Conservation (phyloP, 148 eudicot genomes). For the Vaccinium vitisidaea region DNA sequence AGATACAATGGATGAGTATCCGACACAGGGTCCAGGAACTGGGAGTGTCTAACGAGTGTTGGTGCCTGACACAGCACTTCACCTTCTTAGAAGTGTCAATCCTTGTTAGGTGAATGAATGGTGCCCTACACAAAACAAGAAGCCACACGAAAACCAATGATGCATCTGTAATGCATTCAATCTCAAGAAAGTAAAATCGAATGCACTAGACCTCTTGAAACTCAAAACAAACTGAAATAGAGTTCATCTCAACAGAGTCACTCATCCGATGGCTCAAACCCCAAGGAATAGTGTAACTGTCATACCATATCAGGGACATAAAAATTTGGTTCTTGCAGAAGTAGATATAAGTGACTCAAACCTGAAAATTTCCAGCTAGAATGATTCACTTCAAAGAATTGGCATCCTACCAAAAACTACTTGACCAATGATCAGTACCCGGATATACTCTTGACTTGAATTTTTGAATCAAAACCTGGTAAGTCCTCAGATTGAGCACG, state of each 20-base stretch:
- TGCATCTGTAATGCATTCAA: conserved; percentile 62
- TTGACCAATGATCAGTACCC: conserved; percentile 84
- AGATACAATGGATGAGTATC: no score
- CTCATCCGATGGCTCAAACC: conserved; percentile 86
- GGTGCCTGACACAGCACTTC: not conserved
- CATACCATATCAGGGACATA: conserved; percentile 77
- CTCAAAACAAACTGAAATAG: conserved; percentile 59
- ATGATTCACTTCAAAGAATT: conserved; percentile 74
- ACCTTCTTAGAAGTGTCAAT: not conserved
- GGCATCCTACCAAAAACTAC: conserved; percentile 98
- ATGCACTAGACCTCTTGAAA: conserved; percentile 75
- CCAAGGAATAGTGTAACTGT: conserved; percentile 80
- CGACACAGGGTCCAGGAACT: not conserved
- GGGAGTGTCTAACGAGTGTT: no score
- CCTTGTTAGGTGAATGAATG: conserved; percentile 25
- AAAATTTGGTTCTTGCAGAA: conserved; percentile 91
- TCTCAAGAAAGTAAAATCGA: conserved; percentile 70
- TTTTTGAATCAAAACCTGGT: conserved; percentile 50
- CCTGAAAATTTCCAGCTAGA: conserved; percentile 70
- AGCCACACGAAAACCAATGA: conserved; percentile 69
- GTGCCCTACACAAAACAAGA: conserved; percentile 64
- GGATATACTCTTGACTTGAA: conserved; percentile 71
- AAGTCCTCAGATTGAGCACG: no score
- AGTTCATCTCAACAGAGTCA: conserved; percentile 70
- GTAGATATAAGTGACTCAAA: conserved; percentile 83